These are phyloP conservation scores for Babesia microti DNA, from an alignment of 169 alveolate species.

Conservation along the genomic window DNA sequence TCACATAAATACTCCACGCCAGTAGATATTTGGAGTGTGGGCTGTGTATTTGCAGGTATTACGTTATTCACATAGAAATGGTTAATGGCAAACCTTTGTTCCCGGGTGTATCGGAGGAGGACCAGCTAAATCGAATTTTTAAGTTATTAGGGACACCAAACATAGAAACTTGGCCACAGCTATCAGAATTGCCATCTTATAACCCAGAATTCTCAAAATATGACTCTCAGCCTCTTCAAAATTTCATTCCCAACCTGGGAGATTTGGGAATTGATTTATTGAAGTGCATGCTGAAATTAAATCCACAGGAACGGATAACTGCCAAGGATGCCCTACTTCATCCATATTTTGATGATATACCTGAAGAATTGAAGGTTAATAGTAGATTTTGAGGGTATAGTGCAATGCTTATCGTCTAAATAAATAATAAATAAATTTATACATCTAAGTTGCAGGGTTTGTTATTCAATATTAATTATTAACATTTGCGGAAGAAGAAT, in stretches of 20 bases:
- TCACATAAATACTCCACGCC: slow-evolving; percentile 94
- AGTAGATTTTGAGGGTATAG: slow-evolving; percentile 1
- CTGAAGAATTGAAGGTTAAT: slow-evolving; percentile 6
- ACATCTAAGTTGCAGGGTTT: neutral
- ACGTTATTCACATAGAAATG: slow-evolving; percentile 76
- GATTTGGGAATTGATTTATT: slow-evolving; percentile 78
- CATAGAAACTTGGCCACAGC: slow-evolving; percentile 83
- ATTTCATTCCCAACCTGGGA: slow-evolving; percentile 58
- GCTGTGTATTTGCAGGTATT: slow-evolving; percentile 85
- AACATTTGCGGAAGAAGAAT: too few species aligned
- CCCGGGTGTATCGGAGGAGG: slow-evolving; percentile 93
- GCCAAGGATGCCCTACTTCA: slow-evolving; percentile 90
- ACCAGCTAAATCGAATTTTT: slow-evolving; percentile 91
- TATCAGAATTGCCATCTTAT: slow-evolving; percentile 82
- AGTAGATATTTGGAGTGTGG: slow-evolving; percentile 98
- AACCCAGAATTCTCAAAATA: slow-evolving; percentile 65
- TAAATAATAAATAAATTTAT: neutral
- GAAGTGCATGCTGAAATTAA: slow-evolving; percentile 80
- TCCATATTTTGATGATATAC: slow-evolving; percentile 80
- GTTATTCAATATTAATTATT: neutral
- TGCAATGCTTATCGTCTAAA: neutral
- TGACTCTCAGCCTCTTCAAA: slow-evolving; percentile 56
- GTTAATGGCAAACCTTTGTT: slow-evolving; percentile 93
- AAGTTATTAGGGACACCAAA: slow-evolving; percentile 90
- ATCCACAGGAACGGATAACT: slow-evolving; percentile 88